Evolutionary conservation across 257 asterid species (phyloP).

Genomic region (Nicotiana benthamiana): DNA sequence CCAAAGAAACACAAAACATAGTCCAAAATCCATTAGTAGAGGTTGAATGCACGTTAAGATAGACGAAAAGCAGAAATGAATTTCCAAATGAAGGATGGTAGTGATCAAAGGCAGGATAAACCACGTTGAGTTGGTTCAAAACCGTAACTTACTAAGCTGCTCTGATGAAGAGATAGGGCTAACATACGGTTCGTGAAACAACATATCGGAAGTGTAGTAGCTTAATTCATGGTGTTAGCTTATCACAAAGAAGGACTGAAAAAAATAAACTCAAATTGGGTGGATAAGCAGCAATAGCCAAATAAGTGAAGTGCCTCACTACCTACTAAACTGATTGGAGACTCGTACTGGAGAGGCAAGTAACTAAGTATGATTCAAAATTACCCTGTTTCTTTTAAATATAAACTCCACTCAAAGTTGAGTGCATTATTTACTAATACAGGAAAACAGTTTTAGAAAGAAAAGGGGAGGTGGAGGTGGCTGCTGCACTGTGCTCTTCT

Average conservation of each 20-base stretch:
- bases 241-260: not conserved
- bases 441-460: not conserved
- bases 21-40: not conserved
- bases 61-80: not conserved
- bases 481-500: not conserved
- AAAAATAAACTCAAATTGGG: not conserved
- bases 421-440: not conserved
- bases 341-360: not conserved
- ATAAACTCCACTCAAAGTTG: not conserved
- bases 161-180: too few species aligned
- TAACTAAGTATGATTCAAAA: not conserved
- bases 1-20: not conserved
- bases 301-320: not conserved
- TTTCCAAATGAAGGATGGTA: not conserved
- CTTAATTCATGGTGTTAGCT: not conserved
- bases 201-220: not conserved
- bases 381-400: not conserved
- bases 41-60: not conserved
- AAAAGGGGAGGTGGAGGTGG: not conserved
- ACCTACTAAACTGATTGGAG: not conserved
- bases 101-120: not conserved
- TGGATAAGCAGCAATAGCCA: not conserved
- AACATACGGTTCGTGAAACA: too few species aligned
- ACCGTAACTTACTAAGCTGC: too few species aligned
- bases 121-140: not conserved